phyloP scores from a whole-genome alignment of 176 grass and related monocot species.

The Oryza australiensis region DNA sequence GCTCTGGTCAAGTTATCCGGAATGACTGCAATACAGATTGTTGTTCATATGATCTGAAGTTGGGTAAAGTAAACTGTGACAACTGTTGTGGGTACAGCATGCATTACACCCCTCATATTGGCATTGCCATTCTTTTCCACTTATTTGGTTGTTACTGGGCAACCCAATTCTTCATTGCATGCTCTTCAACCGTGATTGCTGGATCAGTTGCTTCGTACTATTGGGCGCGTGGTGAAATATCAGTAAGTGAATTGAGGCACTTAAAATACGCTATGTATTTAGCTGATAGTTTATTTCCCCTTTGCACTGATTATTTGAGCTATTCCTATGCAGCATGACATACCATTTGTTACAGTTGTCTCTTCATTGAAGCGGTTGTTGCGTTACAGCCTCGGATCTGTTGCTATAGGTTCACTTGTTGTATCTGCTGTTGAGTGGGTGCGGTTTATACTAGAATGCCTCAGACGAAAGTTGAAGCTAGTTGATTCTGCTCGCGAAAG shows the following conservation, averaged over 20 bases:
- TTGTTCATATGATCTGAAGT: constrained; percentile 81
- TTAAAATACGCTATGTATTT: neutral
- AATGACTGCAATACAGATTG: constrained; percentile 96
- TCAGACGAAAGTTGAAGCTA: constrained; percentile 82
- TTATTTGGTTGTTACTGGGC: constrained; percentile 95
- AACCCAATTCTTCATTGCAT: constrained; percentile 88
- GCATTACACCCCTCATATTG: constrained; percentile 91
- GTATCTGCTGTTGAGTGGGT: constrained; percentile 91
- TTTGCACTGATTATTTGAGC: constrained; percentile 16
- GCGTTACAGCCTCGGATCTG: constrained; percentile 88
- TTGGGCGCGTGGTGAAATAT: constrained; percentile 88
- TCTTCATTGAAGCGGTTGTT: constrained; percentile 78
- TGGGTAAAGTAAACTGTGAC: constrained; percentile 89
- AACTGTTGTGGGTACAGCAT: constrained; percentile 92
- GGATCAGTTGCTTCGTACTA: constrained; percentile 97
- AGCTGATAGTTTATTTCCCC: constrained; percentile 3
- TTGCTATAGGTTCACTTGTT: constrained; percentile 84
- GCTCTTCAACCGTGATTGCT: constrained; percentile 83
- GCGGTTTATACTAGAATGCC: constrained; percentile 88
- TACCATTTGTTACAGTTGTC: constrained; percentile 87
- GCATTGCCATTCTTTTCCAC: constrained; percentile 93
- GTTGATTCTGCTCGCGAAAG: constrained; percentile 62
- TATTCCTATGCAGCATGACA: constrained; percentile 74
- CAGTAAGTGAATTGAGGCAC: constrained; percentile 46
- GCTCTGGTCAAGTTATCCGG: constrained; percentile 79